Percentiles rank a stretch among this genome's conserved stretches.
These are phyloP conservation scores for Epichloe brachyelytri DNA, from an alignment of 2,329 filamentous ascomycete species.

Conservation along the genomic window DNA sequence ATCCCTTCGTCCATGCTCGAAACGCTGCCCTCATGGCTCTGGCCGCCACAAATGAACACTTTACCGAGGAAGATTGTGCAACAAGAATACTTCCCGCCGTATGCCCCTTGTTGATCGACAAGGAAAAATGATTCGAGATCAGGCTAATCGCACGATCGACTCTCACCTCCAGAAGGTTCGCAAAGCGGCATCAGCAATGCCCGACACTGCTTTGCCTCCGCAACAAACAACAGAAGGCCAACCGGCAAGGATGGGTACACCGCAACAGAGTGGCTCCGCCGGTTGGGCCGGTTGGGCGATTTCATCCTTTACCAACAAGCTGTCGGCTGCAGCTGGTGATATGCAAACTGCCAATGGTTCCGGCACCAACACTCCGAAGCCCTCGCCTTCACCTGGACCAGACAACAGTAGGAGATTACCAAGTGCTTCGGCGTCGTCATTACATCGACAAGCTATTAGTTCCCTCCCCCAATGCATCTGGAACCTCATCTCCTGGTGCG, in stretches of 20 bases:
- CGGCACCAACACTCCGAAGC: slow-evolving; percentile 28
- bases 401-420: slow-evolving; percentile 21
- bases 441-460: slow-evolving; percentile 47
- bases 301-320: slow-evolving; percentile 93
- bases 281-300: slow-evolving; percentile 94
- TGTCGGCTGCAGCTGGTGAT: slow-evolving; percentile 72
- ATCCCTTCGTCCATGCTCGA: slow-evolving; percentile 88
- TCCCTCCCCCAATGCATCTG: slow-evolving; percentile 36
- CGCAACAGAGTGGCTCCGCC: slow-evolving; percentile 44
- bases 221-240: slow-evolving; percentile 38
- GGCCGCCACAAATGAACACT: slow-evolving; percentile 72
- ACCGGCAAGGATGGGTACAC: slow-evolving; percentile 65
- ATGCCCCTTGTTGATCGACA: slow-evolving; percentile 78
- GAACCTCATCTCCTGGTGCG: slow-evolving; percentile 33
- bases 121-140: slow-evolving; percentile 86
- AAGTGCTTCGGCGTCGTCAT: slow-evolving; percentile 41
- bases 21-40: slow-evolving; percentile 82
- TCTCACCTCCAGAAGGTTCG: slow-evolving; percentile 71
- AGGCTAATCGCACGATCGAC: slow-evolving; percentile 81
- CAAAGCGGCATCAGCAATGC: slow-evolving; percentile 64
- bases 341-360: slow-evolving; percentile 51
- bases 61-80: slow-evolving; percentile 82
- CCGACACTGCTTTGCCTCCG: slow-evolving; percentile 65
- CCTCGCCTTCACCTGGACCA: slow-evolving; percentile 26
- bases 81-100: slow-evolving; percentile 70